Percentiles rank a stretch among this genome's conserved stretches.
Conservation (phyloP, 495 filamentous ascomycete genomes). For the Hypoxylon fuscum region DNA sequence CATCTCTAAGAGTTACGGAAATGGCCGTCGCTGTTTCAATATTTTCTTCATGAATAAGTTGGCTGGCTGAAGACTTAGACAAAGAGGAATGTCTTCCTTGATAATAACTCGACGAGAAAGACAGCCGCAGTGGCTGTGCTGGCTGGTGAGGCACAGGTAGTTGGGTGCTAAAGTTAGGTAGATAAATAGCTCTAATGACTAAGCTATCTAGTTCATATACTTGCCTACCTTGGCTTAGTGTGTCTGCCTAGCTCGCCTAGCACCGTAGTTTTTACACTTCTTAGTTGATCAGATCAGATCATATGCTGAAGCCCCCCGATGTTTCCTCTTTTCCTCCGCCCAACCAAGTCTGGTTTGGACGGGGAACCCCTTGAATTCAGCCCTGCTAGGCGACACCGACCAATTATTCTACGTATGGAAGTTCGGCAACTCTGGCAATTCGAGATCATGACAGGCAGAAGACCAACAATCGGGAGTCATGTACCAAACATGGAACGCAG, state of each 20-base stretch:
- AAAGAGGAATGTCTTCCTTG: slow-evolving; percentile 31
- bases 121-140: slow-evolving; percentile 31
- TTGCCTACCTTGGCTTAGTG: slow-evolving; percentile 12
- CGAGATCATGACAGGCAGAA: not conserved
- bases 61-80: too few species aligned
- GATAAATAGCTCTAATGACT: not conserved
- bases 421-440: not conserved
- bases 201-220: not conserved
- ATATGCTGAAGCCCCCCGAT: slow-evolving; percentile 4
- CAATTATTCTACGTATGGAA: too few species aligned
- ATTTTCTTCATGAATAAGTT: too few species aligned
- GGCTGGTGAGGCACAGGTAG: slow-evolving; percentile 4
- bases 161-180: slow-evolving; percentile 19
- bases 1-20: slow-evolving; percentile 2
- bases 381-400: slow-evolving; percentile 32
- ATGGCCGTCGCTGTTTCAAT: not conserved
- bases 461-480: slow-evolving; percentile 25
- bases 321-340: not conserved
- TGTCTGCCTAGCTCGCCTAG: not conserved
- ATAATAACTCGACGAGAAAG: slow-evolving; percentile 14
- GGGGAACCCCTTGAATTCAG: slow-evolving; percentile 21
- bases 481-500: too few species aligned
- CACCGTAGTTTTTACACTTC: slow-evolving; percentile 40
- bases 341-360: not conserved
- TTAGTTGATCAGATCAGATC: slow-evolving; percentile 8